Evolutionary conservation across 805 yeast species (phyloP), one percentile per base, ranked within the genome.

Genomic region (Hyphopichia homilentoma): DNA sequence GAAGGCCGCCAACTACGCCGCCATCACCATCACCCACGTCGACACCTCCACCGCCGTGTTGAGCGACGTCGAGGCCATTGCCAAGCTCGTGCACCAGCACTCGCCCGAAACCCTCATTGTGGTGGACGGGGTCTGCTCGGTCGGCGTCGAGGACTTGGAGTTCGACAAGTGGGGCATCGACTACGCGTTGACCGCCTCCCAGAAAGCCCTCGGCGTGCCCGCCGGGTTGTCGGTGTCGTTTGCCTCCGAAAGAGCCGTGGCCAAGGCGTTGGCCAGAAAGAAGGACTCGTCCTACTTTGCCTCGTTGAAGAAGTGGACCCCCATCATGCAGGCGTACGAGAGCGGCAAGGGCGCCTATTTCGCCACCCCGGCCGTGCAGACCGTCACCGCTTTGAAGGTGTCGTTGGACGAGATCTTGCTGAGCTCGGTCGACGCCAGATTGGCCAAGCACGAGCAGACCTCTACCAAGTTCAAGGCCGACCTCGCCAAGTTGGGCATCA

Each of bases 21-120:
- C 84, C 33, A 71, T 90, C 47, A 86, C 95, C 29, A 74, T 89
- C 49, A 90, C 97, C 25, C 97, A 90, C 48, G 96, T 93, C 23
- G 98, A 93, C 59, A 93, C 97, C 27, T 87, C 96, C 2, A 87
- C 97, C 21, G 95, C 95, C n/a, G 96, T 90, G 25, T 75, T 88
- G 25, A 68, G 80, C 27, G 82, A 84, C 50, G 79, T 90, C 41
- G 68, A 75, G 51, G 64, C 68, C 12, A 70, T 88, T 36, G 60
- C 94, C 17, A 61, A 59, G 32, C 44, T 80, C n/a, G 81, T 84
- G 38, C 76, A 78, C 48, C 52, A 63, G 41, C 61, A 70, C 2
- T 75, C 87, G 4, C 97, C 97, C 33, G 83, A 84, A 19, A 77
- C 96, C 16, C 70, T 90, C 40, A 70, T 90, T 33, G 65, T 87